Evolutionary conservation across 768 basidiomycete genomes (phyloP).

Genomic region (Xerocomus potaroensis): DNA sequence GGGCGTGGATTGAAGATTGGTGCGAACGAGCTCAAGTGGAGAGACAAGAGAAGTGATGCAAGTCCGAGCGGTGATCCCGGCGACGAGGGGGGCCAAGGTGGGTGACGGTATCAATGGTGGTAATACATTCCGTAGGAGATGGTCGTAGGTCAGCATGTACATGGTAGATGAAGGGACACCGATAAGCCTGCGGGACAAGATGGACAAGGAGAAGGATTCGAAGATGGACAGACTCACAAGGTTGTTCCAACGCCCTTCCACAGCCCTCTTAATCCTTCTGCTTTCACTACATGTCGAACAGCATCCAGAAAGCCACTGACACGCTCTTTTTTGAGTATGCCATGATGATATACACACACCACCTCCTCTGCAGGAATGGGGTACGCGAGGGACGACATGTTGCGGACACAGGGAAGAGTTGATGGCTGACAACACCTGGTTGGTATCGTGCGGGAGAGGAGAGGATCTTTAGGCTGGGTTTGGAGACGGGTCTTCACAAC

Average conservation of each 20-base stretch:
- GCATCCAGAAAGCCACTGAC: constrained; percentile 87
- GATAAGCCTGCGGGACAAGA: constrained; percentile 54
- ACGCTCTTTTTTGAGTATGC: constrained; percentile 62
- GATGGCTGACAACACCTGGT: constrained; percentile 70
- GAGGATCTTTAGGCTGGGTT: constrained; percentile 67
- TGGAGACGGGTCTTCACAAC: constrained; percentile 96
- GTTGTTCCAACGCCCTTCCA: constrained; percentile 97
- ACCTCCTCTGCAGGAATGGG: constrained; percentile 55
- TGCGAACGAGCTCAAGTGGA: constrained; percentile 90
- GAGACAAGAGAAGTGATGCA: constrained; percentile 74
- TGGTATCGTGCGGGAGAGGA: constrained; percentile 50
- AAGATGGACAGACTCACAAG: constrained; percentile 48
- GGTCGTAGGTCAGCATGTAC: constrained; percentile 96
- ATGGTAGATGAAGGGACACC: constrained; percentile 88
- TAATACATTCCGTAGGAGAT: constrained; percentile 62
- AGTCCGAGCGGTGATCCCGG: constrained; percentile 81
- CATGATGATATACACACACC: constrained; percentile 78
- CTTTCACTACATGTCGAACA: constrained; percentile 69
- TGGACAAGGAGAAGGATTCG: constrained; percentile 4
- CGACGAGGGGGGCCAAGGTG: constrained; percentile 61
- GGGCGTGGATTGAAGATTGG: constrained; percentile 89
- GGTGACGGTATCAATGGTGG: constrained; percentile 56
- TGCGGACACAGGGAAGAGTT: constrained; percentile 53
- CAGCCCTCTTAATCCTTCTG: constrained; percentile 78
- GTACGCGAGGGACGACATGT: constrained; percentile 71